These are phyloP conservation scores for Monascus purpureus DNA, from an alignment of 495 filamentous ascomycete species.

Conservation along the genomic window DNA sequence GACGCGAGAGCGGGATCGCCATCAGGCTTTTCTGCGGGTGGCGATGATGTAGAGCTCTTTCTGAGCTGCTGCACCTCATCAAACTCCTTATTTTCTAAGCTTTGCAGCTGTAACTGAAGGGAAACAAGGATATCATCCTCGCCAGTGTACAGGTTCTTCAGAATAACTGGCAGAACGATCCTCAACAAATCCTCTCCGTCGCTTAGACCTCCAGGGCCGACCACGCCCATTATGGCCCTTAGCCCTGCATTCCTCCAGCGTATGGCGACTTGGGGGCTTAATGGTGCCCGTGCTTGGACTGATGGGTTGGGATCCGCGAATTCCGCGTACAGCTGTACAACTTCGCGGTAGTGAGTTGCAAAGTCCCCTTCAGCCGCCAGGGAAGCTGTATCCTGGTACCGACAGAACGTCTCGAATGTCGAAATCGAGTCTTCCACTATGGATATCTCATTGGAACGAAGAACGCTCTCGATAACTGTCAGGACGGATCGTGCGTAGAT, in stretches of 20 bases:
- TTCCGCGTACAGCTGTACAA: constrained; percentile 61
- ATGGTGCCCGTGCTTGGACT: constrained; percentile 16
- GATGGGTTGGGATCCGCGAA: constrained; percentile 43
- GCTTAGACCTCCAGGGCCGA: constrained; percentile 61
- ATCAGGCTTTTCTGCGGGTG: constrained; percentile 49
- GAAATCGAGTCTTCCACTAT: constrained; percentile 78
- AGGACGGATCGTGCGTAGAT: constrained; percentile 73
- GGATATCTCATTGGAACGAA: constrained; percentile 67
- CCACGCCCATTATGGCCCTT: constrained; percentile 62
- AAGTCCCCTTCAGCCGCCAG: constrained; percentile 72
- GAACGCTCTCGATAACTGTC: constrained; percentile 60
- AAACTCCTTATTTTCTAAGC: constrained; percentile 49
- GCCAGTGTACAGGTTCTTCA: constrained; percentile 72
- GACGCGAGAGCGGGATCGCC: constrained; percentile 60
- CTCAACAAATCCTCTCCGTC: constrained; percentile 62
- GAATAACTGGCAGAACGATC: constrained; percentile 63
- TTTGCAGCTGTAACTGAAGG: constrained; percentile 44
- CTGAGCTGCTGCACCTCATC: constrained; percentile 46
- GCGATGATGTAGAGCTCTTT: constrained; percentile 65
- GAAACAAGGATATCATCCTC: constrained; percentile 51
- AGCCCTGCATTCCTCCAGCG: constrained; percentile 74
- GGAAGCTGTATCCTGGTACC: constrained; percentile 62
- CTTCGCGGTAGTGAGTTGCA: constrained; percentile 63
- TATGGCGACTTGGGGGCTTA: constrained; percentile 61
- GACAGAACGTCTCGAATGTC: constrained; percentile 73